A percentile compares a stretch with the other conserved stretches of the same genome.
These are phyloP conservation scores for Dictyostelium citrinum DNA, from an alignment of 78 protist genomes.

Conservation along the genomic window DNA sequence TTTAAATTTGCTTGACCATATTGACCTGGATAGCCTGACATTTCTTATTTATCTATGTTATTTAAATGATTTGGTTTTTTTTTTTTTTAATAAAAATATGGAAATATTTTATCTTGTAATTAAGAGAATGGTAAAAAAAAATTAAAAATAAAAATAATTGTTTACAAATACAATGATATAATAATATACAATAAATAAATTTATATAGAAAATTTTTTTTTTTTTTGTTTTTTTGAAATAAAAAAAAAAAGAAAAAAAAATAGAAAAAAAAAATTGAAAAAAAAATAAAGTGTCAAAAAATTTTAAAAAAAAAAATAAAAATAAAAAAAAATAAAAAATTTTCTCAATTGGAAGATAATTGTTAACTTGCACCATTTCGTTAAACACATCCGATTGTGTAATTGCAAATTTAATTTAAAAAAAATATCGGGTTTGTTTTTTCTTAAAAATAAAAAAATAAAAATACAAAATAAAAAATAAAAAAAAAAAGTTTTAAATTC, in stretches of 20 bases:
- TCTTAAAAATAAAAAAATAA: too few species aligned
- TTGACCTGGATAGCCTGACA: conserved; percentile 63
- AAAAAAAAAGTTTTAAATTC: too few species aligned
- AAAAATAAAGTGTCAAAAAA: not conserved
- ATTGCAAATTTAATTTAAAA: not conserved
- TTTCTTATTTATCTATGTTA: not conserved
- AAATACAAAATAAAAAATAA: too few species aligned
- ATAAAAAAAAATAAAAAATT: not conserved
- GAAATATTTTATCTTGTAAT: too few species aligned
- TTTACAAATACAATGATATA: not conserved
- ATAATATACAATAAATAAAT: not conserved
- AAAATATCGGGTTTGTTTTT: not conserved
- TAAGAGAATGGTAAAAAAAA: too few species aligned
- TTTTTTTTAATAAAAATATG: too few species aligned
- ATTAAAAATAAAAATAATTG: not conserved
- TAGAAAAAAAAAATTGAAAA: not conserved
- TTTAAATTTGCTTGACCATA: conserved; percentile 6
- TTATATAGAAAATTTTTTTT: not conserved
- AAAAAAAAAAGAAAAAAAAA: too few species aligned
- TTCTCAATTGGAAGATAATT: not conserved
- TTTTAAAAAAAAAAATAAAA: not conserved
- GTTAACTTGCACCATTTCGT: not conserved
- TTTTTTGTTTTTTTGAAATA: not conserved
- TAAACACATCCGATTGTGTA: not conserved
- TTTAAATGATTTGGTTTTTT: too few species aligned